phyloP scores from a whole-genome alignment of 805 yeast species.

The Komagataella ulmi region DNA sequence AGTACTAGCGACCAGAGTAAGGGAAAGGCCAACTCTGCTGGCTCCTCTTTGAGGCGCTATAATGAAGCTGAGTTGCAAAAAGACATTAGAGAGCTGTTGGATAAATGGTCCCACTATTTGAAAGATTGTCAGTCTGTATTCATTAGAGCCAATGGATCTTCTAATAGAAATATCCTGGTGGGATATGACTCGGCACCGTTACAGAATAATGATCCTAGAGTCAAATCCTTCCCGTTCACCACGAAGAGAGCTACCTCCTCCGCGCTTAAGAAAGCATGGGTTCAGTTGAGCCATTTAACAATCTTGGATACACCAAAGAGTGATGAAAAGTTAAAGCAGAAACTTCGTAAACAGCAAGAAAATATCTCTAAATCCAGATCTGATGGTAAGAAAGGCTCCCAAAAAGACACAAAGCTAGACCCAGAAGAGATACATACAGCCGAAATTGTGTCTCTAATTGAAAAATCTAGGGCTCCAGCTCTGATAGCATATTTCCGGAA shows the following conservation, averaged over 20 bases:
- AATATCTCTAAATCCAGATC: constrained; percentile 12
- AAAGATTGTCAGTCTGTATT: constrained; percentile 56
- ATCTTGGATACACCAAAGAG: constrained; percentile 42
- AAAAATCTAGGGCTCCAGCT: constrained; percentile 68
- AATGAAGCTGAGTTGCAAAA: constrained; percentile 73
- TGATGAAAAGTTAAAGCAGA: constrained; percentile 15
- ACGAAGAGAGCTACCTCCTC: constrained; percentile 76
- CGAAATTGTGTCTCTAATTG: constrained; percentile 47
- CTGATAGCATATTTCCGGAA: constrained; percentile 48
- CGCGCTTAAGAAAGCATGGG: constrained; percentile 80
- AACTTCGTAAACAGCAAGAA: constrained; percentile 16
- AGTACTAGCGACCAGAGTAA: constrained; percentile 82
- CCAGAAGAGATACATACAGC: constrained; percentile 34
- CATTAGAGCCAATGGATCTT: constrained; percentile 67
- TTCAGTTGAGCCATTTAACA: constrained; percentile 49
- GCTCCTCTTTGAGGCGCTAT: constrained; percentile 77
- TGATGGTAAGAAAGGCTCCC: background rate
- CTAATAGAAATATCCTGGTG: constrained; percentile 49
- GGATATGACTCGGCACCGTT: constrained; percentile 52
- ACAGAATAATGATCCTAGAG: constrained; percentile 40
- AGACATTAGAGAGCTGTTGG: constrained; percentile 63
- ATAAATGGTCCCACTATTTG: constrained; percentile 50
- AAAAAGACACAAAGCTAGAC: constrained; percentile 7
- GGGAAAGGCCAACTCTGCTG: constrained; percentile 95
- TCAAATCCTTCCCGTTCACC: constrained; percentile 73